A percentile compares a stretch with the other conserved stretches of the same genome.
phyloP scores from a whole-genome alignment of 495 filamentous ascomycete genomes.

The Xylaria nigripes region DNA sequence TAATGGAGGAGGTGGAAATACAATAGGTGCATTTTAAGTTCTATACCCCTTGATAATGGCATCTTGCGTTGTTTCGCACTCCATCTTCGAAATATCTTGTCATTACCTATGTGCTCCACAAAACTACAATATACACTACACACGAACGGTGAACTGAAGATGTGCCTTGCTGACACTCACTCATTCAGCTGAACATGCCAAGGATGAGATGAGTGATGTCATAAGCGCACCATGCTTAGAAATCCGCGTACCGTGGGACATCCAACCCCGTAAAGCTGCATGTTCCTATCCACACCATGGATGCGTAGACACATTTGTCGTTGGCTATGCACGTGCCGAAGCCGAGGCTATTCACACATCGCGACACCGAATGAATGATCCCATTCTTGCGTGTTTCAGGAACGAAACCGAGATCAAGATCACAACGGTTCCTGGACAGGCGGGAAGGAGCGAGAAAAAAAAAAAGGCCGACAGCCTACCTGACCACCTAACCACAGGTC shows the following conservation, averaged over 20 bases:
- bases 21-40: conserved; percentile 9
- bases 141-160: too few species aligned
- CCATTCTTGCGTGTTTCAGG: not conserved
- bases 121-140: too few species aligned
- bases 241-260: not conserved
- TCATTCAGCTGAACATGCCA: too few species aligned
- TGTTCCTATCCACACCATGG: not conserved
- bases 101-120: too few species aligned
- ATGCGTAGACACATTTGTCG: not conserved
- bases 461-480: too few species aligned
- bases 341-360: not conserved
- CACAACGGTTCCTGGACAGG: too few species aligned
- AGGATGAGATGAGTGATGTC: conserved; percentile 10
- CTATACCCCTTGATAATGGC: conserved; percentile 14
- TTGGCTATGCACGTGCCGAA: conserved; percentile 2
- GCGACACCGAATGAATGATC: not conserved
- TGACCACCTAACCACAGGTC: too few species aligned
- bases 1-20: not conserved
- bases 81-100: too few species aligned
- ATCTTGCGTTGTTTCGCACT: not conserved
- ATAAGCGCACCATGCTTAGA: not conserved
- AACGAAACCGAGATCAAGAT: too few species aligned
- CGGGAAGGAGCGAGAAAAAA: too few species aligned
- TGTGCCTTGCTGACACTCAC: too few species aligned
- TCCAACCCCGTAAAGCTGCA: not conserved